These are phyloP conservation scores for Xylogone sp. DNA, from an alignment of 2,329 filamentous ascomycete genomes.

Conservation along the genomic window DNA sequence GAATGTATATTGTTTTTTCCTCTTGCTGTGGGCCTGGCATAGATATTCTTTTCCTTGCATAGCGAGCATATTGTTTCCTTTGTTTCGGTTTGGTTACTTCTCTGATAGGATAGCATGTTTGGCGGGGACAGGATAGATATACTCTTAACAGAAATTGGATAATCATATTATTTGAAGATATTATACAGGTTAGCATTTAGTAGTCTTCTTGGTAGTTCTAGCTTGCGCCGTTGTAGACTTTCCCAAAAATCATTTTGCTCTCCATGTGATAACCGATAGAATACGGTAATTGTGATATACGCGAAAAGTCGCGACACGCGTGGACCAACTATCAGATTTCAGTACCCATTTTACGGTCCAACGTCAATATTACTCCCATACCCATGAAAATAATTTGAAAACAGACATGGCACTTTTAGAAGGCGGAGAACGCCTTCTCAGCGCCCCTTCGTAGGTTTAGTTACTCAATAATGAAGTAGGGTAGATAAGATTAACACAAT, in stretches of 20 bases:
- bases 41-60: constrained; percentile 5
- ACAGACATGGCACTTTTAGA: constrained; percentile 18
- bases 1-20: neutral
- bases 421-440: constrained; percentile 36
- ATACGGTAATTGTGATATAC: no score
- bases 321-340: neutral
- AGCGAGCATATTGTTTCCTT: neutral
- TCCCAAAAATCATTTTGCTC: no score
- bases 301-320: neutral
- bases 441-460: constrained; percentile 44
- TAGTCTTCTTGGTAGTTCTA: no score
- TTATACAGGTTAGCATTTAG: no score
- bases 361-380: neutral
- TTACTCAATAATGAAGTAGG: constrained; percentile 1
- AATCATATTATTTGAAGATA: neutral
- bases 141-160: neutral
- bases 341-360: no score
- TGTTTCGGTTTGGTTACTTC: neutral
- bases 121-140: no score
- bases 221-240: no score
- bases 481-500: constrained; percentile 3
- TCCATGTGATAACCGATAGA: neutral
- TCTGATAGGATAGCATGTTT: neutral
- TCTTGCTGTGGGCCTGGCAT: no score
- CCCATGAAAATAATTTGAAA: neutral